Conservation (phyloP, 2,329 filamentous ascomycete genomes). For the Ceratocystis lukuohia region DNA sequence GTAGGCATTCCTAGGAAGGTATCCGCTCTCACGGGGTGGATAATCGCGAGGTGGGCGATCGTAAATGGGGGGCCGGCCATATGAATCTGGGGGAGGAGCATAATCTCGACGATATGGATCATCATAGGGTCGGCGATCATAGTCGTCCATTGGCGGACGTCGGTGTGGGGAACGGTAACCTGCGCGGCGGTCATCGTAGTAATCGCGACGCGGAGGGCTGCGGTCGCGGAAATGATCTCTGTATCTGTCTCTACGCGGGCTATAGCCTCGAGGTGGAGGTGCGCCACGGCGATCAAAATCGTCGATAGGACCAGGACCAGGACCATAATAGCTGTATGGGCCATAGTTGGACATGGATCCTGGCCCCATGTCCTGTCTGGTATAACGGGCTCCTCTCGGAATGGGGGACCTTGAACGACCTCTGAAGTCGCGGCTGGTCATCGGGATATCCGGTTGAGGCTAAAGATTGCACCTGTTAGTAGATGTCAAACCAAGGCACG, state of each 20-base stretch:
- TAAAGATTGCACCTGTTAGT: conserved; percentile 26
- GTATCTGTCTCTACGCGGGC: conserved; percentile 54
- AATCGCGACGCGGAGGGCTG: conserved; percentile 75
- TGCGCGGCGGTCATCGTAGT: conserved; percentile 68
- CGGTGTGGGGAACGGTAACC: conserved; percentile 66
- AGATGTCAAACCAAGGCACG: neutral
- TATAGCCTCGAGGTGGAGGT: conserved; percentile 57
- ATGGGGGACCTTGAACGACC: conserved; percentile 63
- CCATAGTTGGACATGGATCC: conserved; percentile 2
- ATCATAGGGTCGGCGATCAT: conserved; percentile 55
- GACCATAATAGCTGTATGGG: conserved; percentile 5
- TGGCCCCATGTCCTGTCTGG: conserved; percentile 2
- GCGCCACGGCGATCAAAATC: conserved; percentile 69
- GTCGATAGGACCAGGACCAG: conserved; percentile 33
- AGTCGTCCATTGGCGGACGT: conserved; percentile 66
- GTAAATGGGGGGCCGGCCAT: conserved; percentile 41
- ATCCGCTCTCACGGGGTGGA: conserved; percentile 37
- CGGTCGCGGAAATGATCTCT: conserved; percentile 75
- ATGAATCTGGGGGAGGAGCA: conserved; percentile 39
- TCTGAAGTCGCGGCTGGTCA: conserved; percentile 42
- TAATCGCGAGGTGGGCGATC: conserved; percentile 42
- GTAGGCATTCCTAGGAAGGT: conserved; percentile 34
- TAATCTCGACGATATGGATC: conserved; percentile 64
- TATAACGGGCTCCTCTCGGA: conserved; percentile 36
- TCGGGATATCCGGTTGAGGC: conserved; percentile 59